Evolutionary conservation across 345 rosid genomes (phyloP).

Genomic region (Clarkia xantiana): DNA sequence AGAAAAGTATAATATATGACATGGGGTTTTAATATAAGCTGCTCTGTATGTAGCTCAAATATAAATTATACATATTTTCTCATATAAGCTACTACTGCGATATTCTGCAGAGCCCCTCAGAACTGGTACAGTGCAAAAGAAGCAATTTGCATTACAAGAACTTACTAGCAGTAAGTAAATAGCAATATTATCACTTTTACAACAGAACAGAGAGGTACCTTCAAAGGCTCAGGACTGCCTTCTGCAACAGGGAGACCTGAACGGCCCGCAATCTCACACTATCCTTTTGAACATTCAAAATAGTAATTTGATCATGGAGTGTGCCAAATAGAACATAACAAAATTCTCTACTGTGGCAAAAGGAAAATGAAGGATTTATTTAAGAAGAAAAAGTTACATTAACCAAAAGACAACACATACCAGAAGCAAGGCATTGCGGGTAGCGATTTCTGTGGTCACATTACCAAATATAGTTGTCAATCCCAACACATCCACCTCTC

Average conservation of each 20-base stretch:
- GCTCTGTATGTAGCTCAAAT: too few species aligned
- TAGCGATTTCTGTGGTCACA: constrained; percentile 56
- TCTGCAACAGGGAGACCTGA: constrained; percentile 76
- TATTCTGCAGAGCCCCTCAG: too few species aligned
- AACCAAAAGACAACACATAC: constrained; percentile 23
- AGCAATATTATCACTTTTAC: neutral
- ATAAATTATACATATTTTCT: too few species aligned
- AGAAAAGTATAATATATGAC: too few species aligned
- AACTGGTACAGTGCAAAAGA: too few species aligned
- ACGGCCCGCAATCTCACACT: constrained; percentile 94
- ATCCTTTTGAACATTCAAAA: constrained; percentile 48
- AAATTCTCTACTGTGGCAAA: neutral
- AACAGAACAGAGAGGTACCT: constrained; percentile 31
- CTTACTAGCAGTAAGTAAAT: too few species aligned
- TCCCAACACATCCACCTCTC: constrained; percentile 61
- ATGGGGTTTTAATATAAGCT: too few species aligned
- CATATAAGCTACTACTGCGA: too few species aligned
- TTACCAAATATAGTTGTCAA: constrained; percentile 85
- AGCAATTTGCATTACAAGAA: too few species aligned
- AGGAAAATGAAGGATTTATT: neutral
- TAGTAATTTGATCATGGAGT: constrained; percentile 34
- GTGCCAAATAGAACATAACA: constrained; percentile 10
- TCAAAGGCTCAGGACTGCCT: constrained; percentile 67
- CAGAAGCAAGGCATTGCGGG: constrained; percentile 74
- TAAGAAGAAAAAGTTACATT: neutral